phyloP scores from a whole-genome alignment of 331 rosid genomes.

The Pyracantha coccinea region DNA sequence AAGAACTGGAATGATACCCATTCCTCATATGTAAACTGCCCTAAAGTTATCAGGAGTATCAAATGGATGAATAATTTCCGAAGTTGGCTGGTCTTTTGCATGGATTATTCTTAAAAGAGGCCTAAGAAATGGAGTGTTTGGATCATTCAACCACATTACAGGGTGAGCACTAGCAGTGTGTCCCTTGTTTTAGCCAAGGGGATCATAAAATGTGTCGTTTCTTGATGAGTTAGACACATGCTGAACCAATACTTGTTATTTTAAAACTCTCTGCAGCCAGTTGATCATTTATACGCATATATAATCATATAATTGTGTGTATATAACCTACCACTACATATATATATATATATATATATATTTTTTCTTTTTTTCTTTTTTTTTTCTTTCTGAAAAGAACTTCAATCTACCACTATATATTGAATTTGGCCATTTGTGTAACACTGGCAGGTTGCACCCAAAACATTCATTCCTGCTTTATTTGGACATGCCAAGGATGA shows the following conservation, averaged over 20 bases:
- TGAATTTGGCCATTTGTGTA: background rate
- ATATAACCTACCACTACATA: too few relatives aligned
- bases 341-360: background rate
- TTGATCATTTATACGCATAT: background rate
- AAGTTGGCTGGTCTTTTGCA: background rate
- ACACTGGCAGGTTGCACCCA: conserved; percentile 66
- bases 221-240: background rate
- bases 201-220: background rate
- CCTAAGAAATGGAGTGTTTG: background rate
- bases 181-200: background rate
- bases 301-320: too few relatives aligned
- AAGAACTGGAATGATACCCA: too few relatives aligned
- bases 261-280: too few relatives aligned
- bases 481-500: conserved; percentile 90
- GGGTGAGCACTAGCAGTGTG: background rate
- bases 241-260: background rate
- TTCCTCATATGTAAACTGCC: too few relatives aligned
- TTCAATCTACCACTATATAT: background rate
- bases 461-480: conserved; percentile 88
- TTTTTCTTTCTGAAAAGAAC: too few relatives aligned
- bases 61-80: background rate
- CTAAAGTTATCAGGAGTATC: background rate
- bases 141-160: background rate
- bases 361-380: background rate
- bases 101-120: background rate